Conservation (phyloP, 2,329 filamentous ascomycete species). For the Hymenoscyphus repandus region DNA sequence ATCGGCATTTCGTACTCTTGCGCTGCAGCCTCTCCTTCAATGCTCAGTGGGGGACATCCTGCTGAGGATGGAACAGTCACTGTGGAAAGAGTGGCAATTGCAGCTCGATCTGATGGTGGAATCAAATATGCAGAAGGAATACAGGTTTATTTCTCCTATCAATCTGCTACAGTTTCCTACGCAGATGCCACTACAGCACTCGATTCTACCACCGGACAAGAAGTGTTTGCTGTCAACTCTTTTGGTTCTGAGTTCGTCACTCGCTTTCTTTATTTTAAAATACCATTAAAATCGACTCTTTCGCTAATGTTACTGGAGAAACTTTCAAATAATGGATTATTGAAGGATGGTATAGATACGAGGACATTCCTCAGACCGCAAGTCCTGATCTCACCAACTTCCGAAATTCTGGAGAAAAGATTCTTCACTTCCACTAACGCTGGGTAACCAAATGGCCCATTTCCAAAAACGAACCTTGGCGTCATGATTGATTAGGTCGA, state of each 20-base stretch:
- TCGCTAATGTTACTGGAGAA: constrained; percentile 49
- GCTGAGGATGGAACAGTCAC: constrained; percentile 17
- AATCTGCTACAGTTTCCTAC: constrained; percentile 26
- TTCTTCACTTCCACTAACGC: constrained; percentile 52
- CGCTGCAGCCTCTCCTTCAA: constrained; percentile 22
- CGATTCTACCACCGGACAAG: constrained; percentile 30
- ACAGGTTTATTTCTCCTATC: constrained; percentile 34
- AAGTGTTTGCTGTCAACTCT: constrained; percentile 31
- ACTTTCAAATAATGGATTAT: constrained; percentile 51
- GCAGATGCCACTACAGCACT: constrained; percentile 31
- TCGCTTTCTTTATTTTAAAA: constrained; percentile 39
- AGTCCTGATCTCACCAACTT: constrained; percentile 47
- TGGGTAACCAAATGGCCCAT: constrained; percentile 34
- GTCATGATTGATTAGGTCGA: constrained; percentile 65
- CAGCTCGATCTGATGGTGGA: constrained; percentile 32
- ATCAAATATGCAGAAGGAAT: constrained; percentile 31
- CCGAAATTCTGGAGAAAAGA: constrained; percentile 45
- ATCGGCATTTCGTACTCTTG: constrained; percentile 44
- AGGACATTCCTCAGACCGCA: constrained; percentile 48
- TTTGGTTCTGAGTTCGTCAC: constrained; percentile 35
- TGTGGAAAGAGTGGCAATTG: constrained; percentile 29
- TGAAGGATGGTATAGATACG: constrained; percentile 42
- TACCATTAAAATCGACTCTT: constrained; percentile 36
- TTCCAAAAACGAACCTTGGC: constrained; percentile 54
- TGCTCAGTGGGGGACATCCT: neutral